These are phyloP conservation scores for Elongisporangium undulatum DNA, from an alignment of 352 stramenopile genomes.

Conservation along the genomic window DNA sequence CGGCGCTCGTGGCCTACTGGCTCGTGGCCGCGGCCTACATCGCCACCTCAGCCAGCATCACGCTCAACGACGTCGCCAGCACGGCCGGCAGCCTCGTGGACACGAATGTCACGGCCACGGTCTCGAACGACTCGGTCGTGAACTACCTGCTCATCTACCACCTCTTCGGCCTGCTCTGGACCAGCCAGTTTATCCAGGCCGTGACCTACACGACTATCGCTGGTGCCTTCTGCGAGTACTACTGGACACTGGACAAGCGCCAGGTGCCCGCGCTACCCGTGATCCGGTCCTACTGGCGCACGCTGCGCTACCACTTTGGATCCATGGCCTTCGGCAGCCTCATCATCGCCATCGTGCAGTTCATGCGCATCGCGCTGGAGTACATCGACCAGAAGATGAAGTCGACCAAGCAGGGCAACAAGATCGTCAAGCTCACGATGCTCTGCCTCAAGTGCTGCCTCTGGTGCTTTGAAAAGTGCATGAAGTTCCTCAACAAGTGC, in stretches of 20 bases:
- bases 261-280: constrained; percentile 43
- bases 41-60: constrained; percentile 54
- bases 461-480: constrained; percentile 87
- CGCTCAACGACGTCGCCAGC: constrained; percentile 35
- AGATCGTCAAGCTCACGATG: constrained; percentile 65
- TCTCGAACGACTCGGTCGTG: constrained; percentile 57
- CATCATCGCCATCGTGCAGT: constrained; percentile 84
- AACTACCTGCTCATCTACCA: constrained; percentile 85
- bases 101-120: constrained; percentile 22
- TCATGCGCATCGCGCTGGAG: constrained; percentile 63
- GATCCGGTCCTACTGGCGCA: constrained; percentile 54
- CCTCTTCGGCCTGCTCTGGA: constrained; percentile 83
- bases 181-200: constrained; percentile 82
- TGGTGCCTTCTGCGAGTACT: constrained; percentile 81
- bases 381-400: constrained; percentile 82
- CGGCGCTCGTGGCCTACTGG: constrained; percentile 73
- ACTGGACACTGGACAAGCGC: constrained; percentile 83
- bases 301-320: constrained; percentile 75
- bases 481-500: constrained; percentile 88
- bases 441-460: constrained; percentile 88
- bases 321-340: constrained; percentile 85
- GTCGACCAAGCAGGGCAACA: constrained; percentile 57
- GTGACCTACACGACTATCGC: constrained; percentile 70
- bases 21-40: constrained; percentile 75
- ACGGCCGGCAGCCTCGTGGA: constrained; percentile 20